Conservation (phyloP, 2,329 filamentous ascomycete genomes). For the Fonsecaea erecta region DNA sequence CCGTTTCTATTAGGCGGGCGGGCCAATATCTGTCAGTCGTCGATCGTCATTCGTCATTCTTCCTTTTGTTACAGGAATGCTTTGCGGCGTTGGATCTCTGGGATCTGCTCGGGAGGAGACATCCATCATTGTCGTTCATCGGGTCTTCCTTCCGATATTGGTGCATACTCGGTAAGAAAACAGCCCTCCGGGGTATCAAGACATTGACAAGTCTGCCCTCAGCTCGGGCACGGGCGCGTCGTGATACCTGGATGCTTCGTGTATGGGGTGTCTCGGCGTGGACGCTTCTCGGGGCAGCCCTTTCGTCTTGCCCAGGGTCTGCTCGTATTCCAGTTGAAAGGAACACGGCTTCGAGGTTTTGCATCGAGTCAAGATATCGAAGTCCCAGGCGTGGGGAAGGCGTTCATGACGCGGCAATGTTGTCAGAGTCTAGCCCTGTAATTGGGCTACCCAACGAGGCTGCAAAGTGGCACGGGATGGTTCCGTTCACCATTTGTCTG, state of each 20-base stretch:
- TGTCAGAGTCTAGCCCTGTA: not conserved
- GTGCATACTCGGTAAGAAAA: not conserved
- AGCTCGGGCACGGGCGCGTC: not conserved
- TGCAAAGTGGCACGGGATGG: not conserved
- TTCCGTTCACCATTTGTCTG: not conserved
- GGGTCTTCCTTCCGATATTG: not conserved
- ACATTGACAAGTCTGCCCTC: not conserved
- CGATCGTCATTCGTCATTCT: not conserved
- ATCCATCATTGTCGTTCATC: not conserved
- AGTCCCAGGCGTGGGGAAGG: not conserved
- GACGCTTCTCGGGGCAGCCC: not conserved
- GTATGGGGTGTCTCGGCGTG: not conserved
- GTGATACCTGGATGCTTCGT: not conserved
- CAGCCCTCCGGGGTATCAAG: not conserved
- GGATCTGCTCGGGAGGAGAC: too few relatives aligned
- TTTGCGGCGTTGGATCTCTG: not conserved
- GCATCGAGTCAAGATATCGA: not conserved
- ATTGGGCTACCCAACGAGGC: not conserved
- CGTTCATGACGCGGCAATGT: not conserved
- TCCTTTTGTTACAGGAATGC: not conserved
- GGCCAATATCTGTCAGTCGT: not conserved
- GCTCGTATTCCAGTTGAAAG: not conserved
- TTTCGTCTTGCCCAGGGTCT: not conserved
- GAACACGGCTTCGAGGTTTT: not conserved
- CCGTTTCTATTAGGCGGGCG: not conserved